These are phyloP conservation scores for Dothiorella sarmentorum DNA, from an alignment of 2,329 filamentous ascomycete species.

Conservation along the genomic window DNA sequence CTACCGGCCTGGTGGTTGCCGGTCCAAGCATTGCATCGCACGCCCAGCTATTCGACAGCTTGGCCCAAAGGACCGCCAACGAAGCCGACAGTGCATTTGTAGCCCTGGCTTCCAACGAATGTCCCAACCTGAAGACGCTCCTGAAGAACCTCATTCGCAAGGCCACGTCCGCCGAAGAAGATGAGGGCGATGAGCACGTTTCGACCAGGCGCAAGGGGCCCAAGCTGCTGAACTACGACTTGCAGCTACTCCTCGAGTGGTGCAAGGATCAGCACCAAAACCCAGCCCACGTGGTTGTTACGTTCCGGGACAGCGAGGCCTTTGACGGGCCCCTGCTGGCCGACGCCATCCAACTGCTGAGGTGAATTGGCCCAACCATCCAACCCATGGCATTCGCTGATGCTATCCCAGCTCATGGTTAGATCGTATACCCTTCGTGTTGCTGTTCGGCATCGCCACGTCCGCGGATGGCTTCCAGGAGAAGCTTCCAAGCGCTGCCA, in stretches of 20 bases:
- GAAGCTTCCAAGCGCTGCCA: constrained; percentile 65
- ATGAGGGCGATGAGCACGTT: constrained; percentile 47
- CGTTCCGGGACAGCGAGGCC: constrained; percentile 78
- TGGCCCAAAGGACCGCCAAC: constrained; percentile 19
- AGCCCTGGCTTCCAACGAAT: constrained; percentile 65
- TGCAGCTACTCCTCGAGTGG: constrained; percentile 65
- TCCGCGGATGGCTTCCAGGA: constrained; percentile 77
- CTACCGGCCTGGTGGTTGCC: constrained; percentile 69
- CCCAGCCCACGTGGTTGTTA: constrained; percentile 62
- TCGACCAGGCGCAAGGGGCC: constrained; percentile 48
- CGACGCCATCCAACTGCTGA: constrained; percentile 66
- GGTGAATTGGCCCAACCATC: constrained; percentile 46
- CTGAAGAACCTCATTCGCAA: constrained; percentile 72
- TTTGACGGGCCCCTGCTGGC: constrained; percentile 71
- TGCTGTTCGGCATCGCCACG: constrained; percentile 77
- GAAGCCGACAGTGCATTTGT: constrained; percentile 54
- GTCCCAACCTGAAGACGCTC: constrained; percentile 68
- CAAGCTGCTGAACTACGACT: constrained; percentile 72
- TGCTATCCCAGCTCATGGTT: constrained; percentile 57
- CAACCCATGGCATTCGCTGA: constrained; percentile 23
- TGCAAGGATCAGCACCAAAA: constrained; percentile 51
- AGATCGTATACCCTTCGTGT: constrained; percentile 70
- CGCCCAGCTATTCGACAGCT: constrained; percentile 63
- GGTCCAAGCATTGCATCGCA: constrained; percentile 77
- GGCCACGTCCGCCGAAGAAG: constrained; percentile 55